Evolutionary conservation across 257 asterid genomes (phyloP).

Genomic region (Forsythia suspensa): DNA sequence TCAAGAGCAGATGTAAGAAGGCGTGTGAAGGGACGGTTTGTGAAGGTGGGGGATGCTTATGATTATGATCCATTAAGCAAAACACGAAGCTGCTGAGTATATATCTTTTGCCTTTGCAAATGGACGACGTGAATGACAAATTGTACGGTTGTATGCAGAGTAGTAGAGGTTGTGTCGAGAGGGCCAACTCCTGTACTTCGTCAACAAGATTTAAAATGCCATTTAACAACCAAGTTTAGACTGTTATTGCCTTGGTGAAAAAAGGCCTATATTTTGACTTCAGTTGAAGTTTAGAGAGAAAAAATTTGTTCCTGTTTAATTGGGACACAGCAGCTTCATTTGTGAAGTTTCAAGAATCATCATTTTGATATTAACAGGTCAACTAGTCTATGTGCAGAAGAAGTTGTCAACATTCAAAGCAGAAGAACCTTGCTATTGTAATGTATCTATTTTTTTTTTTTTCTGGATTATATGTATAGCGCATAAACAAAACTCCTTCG

Average conservation of each 20-base stretch:
- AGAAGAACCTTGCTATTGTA: background rate
- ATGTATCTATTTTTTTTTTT: background rate
- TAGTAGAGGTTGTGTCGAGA: background rate
- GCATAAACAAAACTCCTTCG: background rate
- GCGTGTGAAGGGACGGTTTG: conserved; percentile 96
- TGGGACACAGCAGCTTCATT: background rate
- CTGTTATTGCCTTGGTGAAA: background rate
- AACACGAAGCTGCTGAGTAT: conserved; percentile 66
- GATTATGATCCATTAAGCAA: conserved; percentile 84
- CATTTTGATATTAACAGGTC: background rate
- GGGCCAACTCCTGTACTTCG: background rate
- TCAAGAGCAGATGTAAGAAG: conserved; percentile 93
- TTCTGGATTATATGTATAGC: background rate
- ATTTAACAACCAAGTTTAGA: background rate
- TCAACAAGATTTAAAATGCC: background rate
- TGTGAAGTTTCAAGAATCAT: background rate
- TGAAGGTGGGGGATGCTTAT: conserved; percentile 90
- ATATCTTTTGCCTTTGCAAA: background rate
- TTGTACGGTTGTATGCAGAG: background rate
- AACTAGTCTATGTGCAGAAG: background rate
- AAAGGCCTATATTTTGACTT: background rate
- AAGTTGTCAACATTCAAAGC: background rate
- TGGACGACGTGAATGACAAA: background rate
- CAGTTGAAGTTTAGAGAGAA: background rate
- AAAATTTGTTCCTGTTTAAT: background rate